phyloP scores from a whole-genome alignment of 345 rosid species.

The Moringa oleifera region DNA sequence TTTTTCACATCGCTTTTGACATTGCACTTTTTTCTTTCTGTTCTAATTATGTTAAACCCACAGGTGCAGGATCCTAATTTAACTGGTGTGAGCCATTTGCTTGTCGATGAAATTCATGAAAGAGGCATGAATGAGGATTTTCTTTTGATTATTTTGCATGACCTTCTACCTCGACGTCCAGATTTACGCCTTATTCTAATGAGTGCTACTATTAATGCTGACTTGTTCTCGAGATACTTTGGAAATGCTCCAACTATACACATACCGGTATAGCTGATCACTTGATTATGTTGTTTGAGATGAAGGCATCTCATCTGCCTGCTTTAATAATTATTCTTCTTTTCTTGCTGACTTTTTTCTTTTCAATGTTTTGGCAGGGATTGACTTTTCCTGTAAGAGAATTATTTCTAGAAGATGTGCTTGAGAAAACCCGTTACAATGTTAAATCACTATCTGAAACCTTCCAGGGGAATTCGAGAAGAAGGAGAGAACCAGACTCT shows the following conservation, averaged over 20 bases:
- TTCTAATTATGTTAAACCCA: constrained; percentile 21
- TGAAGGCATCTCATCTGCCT: constrained; percentile 3
- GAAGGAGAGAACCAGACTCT: constrained; percentile 66
- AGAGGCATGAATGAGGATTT: constrained; percentile 99
- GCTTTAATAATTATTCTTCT: constrained; percentile 4
- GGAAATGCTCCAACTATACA: constrained; percentile 72
- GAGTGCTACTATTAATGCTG: constrained; percentile 97
- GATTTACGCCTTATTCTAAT: constrained; percentile 78
- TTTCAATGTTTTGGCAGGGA: constrained; percentile 44
- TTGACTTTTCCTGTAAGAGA: constrained; percentile 86
- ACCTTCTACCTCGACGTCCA: constrained; percentile 90
- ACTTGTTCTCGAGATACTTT: constrained; percentile 82
- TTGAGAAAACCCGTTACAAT: constrained; percentile 66
- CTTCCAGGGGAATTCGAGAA: constrained; percentile 67
- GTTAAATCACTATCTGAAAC: constrained; percentile 57
- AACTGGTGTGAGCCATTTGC: constrained; percentile 79
- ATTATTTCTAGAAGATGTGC: constrained; percentile 79
- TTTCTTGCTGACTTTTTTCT: constrained; percentile 4
- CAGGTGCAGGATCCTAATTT: constrained; percentile 87
- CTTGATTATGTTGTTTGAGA: neutral
- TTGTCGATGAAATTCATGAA: constrained; percentile 97
- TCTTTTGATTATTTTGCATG: constrained; percentile 74
- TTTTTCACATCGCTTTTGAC: constrained; percentile 5
- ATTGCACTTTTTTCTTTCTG: constrained; percentile 14
- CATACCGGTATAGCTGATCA: constrained; percentile 55